Evolutionary conservation across 495 filamentous ascomycete genomes (phyloP).

Genomic region (Talaromyces ruber): DNA sequence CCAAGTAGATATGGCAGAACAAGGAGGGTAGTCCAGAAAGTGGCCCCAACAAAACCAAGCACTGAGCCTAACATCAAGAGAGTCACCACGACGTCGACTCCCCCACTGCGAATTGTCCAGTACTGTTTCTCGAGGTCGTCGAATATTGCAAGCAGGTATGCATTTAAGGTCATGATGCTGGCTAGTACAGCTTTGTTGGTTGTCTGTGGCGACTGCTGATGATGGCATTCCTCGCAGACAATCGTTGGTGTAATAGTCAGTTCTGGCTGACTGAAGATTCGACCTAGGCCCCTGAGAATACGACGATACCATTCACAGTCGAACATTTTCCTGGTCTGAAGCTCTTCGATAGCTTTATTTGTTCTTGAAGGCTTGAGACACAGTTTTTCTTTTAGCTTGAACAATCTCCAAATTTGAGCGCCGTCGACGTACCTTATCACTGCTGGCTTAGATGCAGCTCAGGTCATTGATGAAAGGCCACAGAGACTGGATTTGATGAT

Average conservation of each 20-base stretch:
- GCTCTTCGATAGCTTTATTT: neutral
- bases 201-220: neutral
- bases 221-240: constrained; percentile 1
- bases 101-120: neutral
- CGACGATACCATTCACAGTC: neutral
- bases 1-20: neutral
- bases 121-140: neutral
- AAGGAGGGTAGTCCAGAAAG: neutral
- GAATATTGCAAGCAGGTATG: neutral
- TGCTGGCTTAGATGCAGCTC: neutral
- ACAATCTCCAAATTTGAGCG: neutral
- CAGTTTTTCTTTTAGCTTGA: neutral
- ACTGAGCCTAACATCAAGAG: neutral
- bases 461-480: neutral
- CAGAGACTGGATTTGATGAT: neutral
- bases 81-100: neutral
- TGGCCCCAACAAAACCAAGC: neutral
- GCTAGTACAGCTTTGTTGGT: neutral
- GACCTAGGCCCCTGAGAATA: neutral
- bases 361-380: neutral
- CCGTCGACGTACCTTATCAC: neutral
- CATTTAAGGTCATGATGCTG: neutral
- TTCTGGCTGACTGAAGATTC: neutral
- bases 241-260: neutral
- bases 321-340: neutral